Percentiles rank a stretch among this genome's conserved stretches.
Conservation (phyloP, 208 protist genomes). For the Wallacemonas sp. region DNA sequence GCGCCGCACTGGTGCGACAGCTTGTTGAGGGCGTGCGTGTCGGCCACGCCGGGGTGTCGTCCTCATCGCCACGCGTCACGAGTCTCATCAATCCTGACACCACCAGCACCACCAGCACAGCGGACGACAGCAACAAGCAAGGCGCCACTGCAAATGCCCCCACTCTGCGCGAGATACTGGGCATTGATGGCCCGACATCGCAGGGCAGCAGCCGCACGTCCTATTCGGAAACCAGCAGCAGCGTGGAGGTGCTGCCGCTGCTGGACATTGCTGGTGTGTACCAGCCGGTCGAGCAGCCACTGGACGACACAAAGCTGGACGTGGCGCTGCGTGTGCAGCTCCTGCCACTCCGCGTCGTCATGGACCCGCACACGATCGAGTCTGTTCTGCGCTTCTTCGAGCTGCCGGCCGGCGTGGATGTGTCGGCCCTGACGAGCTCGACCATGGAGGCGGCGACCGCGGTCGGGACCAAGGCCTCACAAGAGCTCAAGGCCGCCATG, state of each 20-base stretch:
- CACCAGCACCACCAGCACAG: conserved; percentile 18
- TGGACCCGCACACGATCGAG: conserved; percentile 65
- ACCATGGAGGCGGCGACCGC: conserved; percentile 51
- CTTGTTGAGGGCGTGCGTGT: conserved; percentile 38
- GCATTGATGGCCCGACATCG: conserved; percentile 3
- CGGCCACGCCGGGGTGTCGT: neutral
- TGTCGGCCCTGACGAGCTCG: conserved; percentile 42
- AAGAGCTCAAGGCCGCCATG: conserved; percentile 66
- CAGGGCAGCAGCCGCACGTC: neutral
- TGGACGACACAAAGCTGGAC: conserved; percentile 66
- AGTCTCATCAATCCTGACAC: neutral
- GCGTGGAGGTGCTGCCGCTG: conserved; percentile 36
- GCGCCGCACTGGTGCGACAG: conserved; percentile 19
- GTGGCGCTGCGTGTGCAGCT: conserved; percentile 66
- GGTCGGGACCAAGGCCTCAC: conserved; percentile 57
- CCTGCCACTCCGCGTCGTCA: conserved; percentile 73
- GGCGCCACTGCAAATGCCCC: conserved; percentile 8
- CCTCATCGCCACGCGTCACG: neutral
- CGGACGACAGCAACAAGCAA: conserved; percentile 19
- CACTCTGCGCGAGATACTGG: conserved; percentile 17
- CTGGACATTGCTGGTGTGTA: conserved; percentile 57
- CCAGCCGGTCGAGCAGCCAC: conserved; percentile 67
- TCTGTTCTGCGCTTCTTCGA: conserved; percentile 62
- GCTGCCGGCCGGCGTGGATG: conserved; percentile 57
- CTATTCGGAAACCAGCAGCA: neutral